Conservation (phyloP, 2,329 filamentous ascomycete genomes). For the Coleophoma cylindrospora region DNA sequence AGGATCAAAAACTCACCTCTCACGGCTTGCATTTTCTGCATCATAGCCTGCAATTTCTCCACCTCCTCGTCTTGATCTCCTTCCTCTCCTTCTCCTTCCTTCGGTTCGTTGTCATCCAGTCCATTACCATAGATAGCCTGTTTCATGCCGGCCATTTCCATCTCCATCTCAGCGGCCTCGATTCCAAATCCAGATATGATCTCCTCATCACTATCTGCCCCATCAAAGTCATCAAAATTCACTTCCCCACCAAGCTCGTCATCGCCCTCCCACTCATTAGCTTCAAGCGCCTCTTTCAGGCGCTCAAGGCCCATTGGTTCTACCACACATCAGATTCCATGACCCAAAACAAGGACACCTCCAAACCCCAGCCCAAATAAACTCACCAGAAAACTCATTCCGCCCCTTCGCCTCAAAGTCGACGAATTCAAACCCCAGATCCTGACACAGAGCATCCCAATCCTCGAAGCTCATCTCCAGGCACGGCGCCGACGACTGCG, state of each 20-base stretch:
- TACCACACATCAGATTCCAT: conserved; percentile 16
- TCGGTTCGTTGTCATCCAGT: not conserved
- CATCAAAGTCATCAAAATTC: conserved; percentile 30
- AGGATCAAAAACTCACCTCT: conserved; percentile 19
- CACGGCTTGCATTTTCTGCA: conserved; percentile 58
- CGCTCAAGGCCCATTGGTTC: conserved; percentile 56
- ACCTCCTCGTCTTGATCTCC: conserved; percentile 34
- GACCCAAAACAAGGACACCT: conserved; percentile 2
- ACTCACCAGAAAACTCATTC: conserved; percentile 57
- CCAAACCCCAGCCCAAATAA: not conserved
- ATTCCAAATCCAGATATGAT: conserved; percentile 22
- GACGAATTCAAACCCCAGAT: conserved; percentile 58
- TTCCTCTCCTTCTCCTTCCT: conserved; percentile 3
- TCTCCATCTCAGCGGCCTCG: conserved; percentile 29
- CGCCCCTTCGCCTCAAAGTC: conserved; percentile 40
- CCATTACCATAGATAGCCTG: conserved; percentile 24
- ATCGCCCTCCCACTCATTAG: conserved; percentile 56
- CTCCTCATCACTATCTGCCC: conserved; percentile 18
- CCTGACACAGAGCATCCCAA: conserved; percentile 57
- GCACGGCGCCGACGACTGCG: conserved; percentile 20
- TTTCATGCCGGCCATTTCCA: conserved; percentile 32
- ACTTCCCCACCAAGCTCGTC: conserved; percentile 30
- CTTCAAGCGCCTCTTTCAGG: conserved; percentile 55
- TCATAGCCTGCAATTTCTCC: conserved; percentile 56
- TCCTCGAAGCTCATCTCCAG: conserved; percentile 39